Evolutionary conservation across 2,329 filamentous ascomycete species (phyloP).

Genomic region (Paracorniculantispora psalliotae): DNA sequence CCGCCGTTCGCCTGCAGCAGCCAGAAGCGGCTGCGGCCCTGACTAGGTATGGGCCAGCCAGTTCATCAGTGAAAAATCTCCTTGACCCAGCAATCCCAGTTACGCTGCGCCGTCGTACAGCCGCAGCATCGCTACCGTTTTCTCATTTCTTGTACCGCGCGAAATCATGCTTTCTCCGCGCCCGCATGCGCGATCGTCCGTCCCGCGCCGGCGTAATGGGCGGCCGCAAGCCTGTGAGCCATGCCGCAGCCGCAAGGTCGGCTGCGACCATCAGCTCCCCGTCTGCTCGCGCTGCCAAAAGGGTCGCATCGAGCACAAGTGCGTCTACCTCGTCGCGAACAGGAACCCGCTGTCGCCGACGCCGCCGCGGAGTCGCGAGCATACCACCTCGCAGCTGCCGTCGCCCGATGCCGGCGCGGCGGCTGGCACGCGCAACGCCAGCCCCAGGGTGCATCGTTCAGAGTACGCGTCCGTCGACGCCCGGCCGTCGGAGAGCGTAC

Average conservation of each 20-base stretch:
- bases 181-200: not conserved
- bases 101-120: not conserved
- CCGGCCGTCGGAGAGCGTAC: not conserved
- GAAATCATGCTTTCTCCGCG: constrained; percentile 6
- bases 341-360: not conserved
- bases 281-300: constrained; percentile 31
- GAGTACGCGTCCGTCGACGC: not conserved
- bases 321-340: constrained; percentile 26
- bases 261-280: constrained; percentile 33
- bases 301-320: constrained; percentile 25
- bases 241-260: constrained; percentile 33
- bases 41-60: not conserved
- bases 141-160: not conserved
- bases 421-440: not conserved
- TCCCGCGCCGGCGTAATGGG: constrained; percentile 13
- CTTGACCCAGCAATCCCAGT: not conserved
- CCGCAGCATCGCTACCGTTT: not conserved
- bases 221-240: constrained; percentile 23
- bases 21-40: not conserved
- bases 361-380: constrained; percentile 1
- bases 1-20: not conserved
- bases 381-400: not conserved
- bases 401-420: not conserved
- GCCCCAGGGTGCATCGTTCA: not conserved
- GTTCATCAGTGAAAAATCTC: not conserved